Percentiles rank a stretch among this genome's conserved stretches.
Evolutionary conservation across 257 asterid species (phyloP).

Genomic region (Petunia axillaris): DNA sequence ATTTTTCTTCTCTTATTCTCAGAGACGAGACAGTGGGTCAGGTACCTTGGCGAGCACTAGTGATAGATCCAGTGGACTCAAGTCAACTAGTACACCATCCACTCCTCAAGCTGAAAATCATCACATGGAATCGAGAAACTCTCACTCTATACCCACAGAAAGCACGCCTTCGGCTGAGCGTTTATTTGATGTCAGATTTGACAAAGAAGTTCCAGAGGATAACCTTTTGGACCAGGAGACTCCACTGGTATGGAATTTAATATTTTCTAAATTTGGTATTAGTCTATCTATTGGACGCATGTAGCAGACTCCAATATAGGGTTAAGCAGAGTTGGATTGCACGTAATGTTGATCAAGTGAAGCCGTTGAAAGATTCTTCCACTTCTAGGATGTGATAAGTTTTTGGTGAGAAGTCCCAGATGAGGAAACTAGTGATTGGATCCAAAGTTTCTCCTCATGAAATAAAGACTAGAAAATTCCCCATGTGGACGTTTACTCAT

Average conservation of each 20-base stretch:
- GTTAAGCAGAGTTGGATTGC: not conserved
- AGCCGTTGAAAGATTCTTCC: constrained; percentile 20
- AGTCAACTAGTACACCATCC: constrained; percentile 80
- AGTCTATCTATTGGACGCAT: constrained; percentile 6
- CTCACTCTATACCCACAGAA: constrained; percentile 71
- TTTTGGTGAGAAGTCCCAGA: constrained; percentile 16
- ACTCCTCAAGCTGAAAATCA: constrained; percentile 88
- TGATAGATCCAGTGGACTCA: constrained; percentile 91
- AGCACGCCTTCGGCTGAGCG: constrained; percentile 60
- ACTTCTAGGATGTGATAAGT: not conserved
- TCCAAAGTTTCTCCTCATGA: not conserved
- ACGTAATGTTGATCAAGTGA: not conserved
- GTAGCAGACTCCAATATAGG: not conserved
- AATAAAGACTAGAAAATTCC: not conserved
- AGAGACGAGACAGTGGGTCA: constrained; percentile 84
- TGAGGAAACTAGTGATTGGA: constrained; percentile 20
- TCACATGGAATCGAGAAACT: constrained; percentile 65
- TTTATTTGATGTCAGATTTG: constrained; percentile 59
- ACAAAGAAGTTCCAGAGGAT: constrained; percentile 62
- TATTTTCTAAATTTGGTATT: not conserved
- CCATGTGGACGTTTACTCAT: not conserved
- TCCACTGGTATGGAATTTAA: constrained; percentile 63
- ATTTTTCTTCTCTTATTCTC: constrained; percentile 23
- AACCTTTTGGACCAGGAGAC: constrained; percentile 66
- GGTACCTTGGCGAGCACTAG: constrained; percentile 87